Conservation (phyloP, 1,284 basidiomycete genomes). For the Sporisorium scitamineum region DNA sequence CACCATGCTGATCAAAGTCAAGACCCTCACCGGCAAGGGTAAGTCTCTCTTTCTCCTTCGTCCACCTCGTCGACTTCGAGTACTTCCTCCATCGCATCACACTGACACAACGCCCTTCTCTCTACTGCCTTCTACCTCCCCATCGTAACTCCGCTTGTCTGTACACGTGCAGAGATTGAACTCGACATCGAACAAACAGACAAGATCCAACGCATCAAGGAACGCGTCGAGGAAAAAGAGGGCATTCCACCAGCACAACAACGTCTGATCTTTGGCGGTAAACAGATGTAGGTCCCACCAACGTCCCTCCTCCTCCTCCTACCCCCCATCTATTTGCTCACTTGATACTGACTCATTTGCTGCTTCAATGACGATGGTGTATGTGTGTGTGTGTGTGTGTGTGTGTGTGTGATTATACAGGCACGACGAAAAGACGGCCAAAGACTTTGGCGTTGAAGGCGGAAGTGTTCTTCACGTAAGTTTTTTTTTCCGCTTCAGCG, state of each 20-base stretch:
- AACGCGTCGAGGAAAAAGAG: conserved; percentile 98
- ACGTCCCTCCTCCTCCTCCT: neutral
- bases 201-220: conserved; percentile 96
- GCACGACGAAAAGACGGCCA: conserved; percentile 69
- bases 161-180: conserved; percentile 78
- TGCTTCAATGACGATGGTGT: neutral
- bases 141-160: neutral
- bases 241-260: conserved; percentile 98
- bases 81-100: neutral
- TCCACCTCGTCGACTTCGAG: neutral
- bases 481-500: no score
- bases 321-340: no score
- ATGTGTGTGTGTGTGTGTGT: no score
- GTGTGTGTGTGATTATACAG: conserved; percentile 47
- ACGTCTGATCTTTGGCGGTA: conserved; percentile 91
- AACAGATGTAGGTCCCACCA: conserved; percentile 86
- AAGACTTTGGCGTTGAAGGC: conserved; percentile 67
- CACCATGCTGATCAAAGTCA: conserved; percentile 68
- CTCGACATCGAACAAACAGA: conserved; percentile 93
- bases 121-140: neutral
- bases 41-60: conserved; percentile 39
- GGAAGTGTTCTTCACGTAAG: conserved; percentile 68
- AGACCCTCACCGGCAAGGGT: conserved; percentile 95
- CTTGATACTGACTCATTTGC: no score
- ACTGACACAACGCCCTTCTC: neutral